Conservation (phyloP, 2,329 filamentous ascomycete genomes). For the Cordyceps cicadae region DNA sequence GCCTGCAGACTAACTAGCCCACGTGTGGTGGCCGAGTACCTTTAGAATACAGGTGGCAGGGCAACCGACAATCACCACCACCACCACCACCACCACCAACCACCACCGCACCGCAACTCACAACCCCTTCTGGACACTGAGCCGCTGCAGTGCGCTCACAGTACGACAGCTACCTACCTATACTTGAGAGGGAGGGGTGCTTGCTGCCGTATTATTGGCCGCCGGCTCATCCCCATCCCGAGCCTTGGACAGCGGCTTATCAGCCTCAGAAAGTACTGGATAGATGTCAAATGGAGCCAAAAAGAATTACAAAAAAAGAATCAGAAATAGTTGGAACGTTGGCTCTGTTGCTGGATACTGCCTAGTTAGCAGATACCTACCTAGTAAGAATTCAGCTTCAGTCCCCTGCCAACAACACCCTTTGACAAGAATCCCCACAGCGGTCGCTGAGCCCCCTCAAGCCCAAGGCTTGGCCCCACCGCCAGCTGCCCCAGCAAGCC, state of each 20-base stretch:
- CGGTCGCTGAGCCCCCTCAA: slow-evolving; percentile 3
- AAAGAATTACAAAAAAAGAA: background rate
- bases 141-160: background rate
- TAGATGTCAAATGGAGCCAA: too few species aligned
- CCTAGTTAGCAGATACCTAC: too few species aligned
- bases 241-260: background rate
- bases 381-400: background rate
- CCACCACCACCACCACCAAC: too few species aligned
- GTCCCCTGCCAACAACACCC: background rate
- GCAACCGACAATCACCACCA: background rate
- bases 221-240: background rate
- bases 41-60: background rate
- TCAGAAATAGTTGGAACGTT: background rate
- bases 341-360: background rate
- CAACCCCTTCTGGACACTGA: background rate
- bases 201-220: background rate
- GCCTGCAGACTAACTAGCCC: background rate
- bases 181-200: too few species aligned
- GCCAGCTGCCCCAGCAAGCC: background rate
- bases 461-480: slow-evolving; percentile 6
- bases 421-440: background rate
- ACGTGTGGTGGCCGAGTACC: background rate
- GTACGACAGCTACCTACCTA: background rate
- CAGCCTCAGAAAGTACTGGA: background rate
- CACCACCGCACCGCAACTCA: background rate